These are phyloP conservation scores for Clonostachys sp. DNA, from an alignment of 2,329 filamentous ascomycete species.

Conservation along the genomic window DNA sequence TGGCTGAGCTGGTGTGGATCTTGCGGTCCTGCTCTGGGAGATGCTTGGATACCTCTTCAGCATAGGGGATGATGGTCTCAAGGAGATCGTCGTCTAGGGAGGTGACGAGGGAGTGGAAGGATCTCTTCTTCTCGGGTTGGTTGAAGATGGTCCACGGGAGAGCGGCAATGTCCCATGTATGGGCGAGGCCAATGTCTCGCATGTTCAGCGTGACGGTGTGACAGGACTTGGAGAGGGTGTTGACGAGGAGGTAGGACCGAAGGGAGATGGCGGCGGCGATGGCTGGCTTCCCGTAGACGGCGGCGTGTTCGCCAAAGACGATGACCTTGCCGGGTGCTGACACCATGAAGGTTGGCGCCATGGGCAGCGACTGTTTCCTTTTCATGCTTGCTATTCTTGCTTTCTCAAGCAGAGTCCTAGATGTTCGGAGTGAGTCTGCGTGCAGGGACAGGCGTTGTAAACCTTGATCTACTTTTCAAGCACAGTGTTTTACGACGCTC, in stretches of 20 bases:
- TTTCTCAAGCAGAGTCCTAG: too few relatives aligned
- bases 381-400: slow-evolving; percentile 24
- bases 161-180: slow-evolving; percentile 91
- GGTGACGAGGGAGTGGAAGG: slow-evolving; percentile 87
- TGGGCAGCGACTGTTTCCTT: slow-evolving; percentile 57
- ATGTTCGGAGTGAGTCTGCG: too few relatives aligned
- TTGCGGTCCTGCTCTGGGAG: slow-evolving; percentile 70
- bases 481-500: too few relatives aligned
- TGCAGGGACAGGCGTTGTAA: too few relatives aligned
- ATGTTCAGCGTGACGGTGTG: slow-evolving; percentile 85
- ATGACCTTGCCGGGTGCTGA: slow-evolving; percentile 98
- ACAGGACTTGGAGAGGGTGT: slow-evolving; percentile 86
- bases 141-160: slow-evolving; percentile 84
- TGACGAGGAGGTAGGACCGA: slow-evolving; percentile 93
- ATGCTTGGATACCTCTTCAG: slow-evolving; percentile 63
- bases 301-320: slow-evolving; percentile 94
- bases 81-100: slow-evolving; percentile 79
- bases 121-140: slow-evolving; percentile 81
- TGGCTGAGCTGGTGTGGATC: slow-evolving; percentile 77
- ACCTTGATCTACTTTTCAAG: too few relatives aligned
- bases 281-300: slow-evolving; percentile 92
- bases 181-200: slow-evolving; percentile 81
- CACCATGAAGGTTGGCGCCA: slow-evolving; percentile 93
- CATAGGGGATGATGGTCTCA: slow-evolving; percentile 73
- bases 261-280: slow-evolving; percentile 94